Evolutionary conservation across 306 rosid genomes (phyloP), one percentile per base, ranked within the genome.

Genomic region (Carpinus fangiana): DNA sequence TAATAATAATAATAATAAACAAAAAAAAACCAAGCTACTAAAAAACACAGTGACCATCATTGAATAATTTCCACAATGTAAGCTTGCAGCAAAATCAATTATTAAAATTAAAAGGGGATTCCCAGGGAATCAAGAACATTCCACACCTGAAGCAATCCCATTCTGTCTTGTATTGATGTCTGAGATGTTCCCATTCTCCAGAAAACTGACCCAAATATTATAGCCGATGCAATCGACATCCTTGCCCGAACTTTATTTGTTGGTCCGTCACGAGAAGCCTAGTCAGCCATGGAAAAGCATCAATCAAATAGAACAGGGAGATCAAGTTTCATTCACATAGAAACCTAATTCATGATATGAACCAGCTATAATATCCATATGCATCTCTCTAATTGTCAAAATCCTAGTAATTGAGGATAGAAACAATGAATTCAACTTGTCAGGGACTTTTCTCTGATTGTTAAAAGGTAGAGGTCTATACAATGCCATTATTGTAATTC

Each of bases 81-180:
- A 68, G 67, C 47, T 71, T 71, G 79, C 21, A 78, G 73, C 66
- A 84, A 38, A 66, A 18, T 38, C 73, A 66, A 48, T 53, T 21
- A 31, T 59, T 79, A 69, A 81, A 76, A 74, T 20, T 56, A 56
- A 74, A 74, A 64, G 26, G 47, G 73, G 16, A 28, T 12, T 72
- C 74, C 47, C 46, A 70, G 48, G 8, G 74, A 76, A 82, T 31
- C 48, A 62, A 73, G 72, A 52, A 86, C 76, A 68, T 51, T 61
- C 34, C 85, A 86, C 75, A 95, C 98, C 98, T 95, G 98, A 89
- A 95, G 98, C 88, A 92, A 77, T 82, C 98, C 98, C 97, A 95
- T 88, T 88, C 98, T 90, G 82, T 95, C 98, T 88, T 95, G 98
- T 75, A 95, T 90, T 20, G 98, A 92, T 66, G 98, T 95, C 88